These are phyloP conservation scores for Gossypium armourianum DNA, from an alignment of 441 rosid species.

Conservation along the genomic window DNA sequence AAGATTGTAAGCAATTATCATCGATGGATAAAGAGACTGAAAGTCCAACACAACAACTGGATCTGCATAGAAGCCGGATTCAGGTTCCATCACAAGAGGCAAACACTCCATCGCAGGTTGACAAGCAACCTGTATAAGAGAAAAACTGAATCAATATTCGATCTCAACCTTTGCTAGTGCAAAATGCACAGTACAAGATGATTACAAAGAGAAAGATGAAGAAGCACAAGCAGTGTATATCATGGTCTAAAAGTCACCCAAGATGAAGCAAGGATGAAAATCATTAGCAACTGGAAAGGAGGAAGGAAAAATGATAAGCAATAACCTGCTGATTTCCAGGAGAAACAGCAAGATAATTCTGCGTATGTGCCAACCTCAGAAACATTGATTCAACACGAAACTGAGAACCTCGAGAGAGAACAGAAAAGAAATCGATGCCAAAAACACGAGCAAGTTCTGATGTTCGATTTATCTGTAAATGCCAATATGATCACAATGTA, in stretches of 20 bases:
- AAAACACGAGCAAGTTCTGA: constrained; percentile 97
- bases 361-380: constrained; percentile 84
- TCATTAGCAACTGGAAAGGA: background rate
- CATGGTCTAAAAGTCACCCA: background rate
- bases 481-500: constrained; percentile 15
- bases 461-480: constrained; percentile 85
- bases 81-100: constrained; percentile 98
- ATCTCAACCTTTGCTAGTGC: constrained; percentile 9
- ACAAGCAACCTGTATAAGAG: constrained; percentile 68
- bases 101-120: constrained; percentile 99
- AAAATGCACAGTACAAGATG: background rate
- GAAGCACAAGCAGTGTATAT: background rate
- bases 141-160: constrained; percentile 10
- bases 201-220: constrained; percentile 2
- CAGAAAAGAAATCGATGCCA: constrained; percentile 95
- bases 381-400: constrained; percentile 97
- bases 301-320: constrained; percentile 9
- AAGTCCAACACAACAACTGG: constrained; percentile 96
- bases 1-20: constrained; percentile 92
- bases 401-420: constrained; percentile 95
- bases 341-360: constrained; percentile 89
- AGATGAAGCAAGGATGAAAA: background rate
- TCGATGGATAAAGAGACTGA: constrained; percentile 96
- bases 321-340: constrained; percentile 86
- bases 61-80: constrained; percentile 83